Evolutionary conservation across 2,329 filamentous ascomycete genomes (phyloP), one percentile per base, ranked within the genome.

Genomic region (Cordyceps cateniannulata): DNA sequence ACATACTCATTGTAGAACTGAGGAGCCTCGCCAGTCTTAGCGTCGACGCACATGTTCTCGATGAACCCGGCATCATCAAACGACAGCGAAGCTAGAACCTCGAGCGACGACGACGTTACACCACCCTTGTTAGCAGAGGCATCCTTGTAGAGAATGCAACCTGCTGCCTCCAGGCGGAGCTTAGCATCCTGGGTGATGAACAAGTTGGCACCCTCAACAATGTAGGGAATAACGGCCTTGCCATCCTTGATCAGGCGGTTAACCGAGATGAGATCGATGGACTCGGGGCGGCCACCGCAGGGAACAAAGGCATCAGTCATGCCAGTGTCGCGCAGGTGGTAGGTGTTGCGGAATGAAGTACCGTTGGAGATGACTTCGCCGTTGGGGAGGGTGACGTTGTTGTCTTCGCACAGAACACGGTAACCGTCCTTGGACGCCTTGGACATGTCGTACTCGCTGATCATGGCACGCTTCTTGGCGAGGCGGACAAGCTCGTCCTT

Each of bases 171-270:
- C 16, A 99, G 85, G 25, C 92, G 90, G 60, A 98, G 83, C 80
- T 98, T 98, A 68, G 93, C 93, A 69, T 99, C 95, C 76, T 99
- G 95, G 0, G 95, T 97, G 77, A 99, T 96, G 84, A 99, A 99
- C 59, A 99, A 81, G 74, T 98, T 99, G 75, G 95, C 95, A 58
- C 95, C 95, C 77, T 99, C 95, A 49, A 99, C 93, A 59, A 99
- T 95, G 77, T 96, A 99, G 1, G 93, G 93, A 63, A 99, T 89
- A 12, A 83, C 85, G 24, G 84, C 82, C 79, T 96, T 97, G 77
- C 93, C 92, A 64, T 96, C 86, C 71, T 88, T 86, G 75, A 99
- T 98, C 64, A 99, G 84, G 73, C 89, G 91, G 76, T 84, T 88
- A 63, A 93, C 93, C 8, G 88, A 91, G 60, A 90, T 88, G 62